phyloP scores from a whole-genome alignment of 441 rosid genomes.

The Corymbia citriodora region DNA sequence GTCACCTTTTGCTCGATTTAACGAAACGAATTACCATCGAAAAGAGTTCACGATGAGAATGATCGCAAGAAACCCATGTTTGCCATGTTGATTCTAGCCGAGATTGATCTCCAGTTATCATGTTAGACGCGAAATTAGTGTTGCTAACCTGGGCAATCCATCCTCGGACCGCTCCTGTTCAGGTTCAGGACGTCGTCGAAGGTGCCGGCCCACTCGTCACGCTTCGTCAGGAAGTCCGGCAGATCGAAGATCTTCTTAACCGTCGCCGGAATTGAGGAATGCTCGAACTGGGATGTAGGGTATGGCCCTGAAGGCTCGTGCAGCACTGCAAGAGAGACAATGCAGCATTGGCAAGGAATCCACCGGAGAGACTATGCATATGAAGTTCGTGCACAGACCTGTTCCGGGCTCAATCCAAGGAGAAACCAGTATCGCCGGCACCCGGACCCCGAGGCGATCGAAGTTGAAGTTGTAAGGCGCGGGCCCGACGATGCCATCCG shows the following conservation, averaged over 20 bases:
- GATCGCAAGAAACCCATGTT: not conserved
- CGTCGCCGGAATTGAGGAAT: conserved; percentile 8
- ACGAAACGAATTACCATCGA: not conserved
- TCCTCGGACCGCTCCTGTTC: not conserved
- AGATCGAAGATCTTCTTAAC: conserved; percentile 10
- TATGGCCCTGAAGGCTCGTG: conserved; percentile 3
- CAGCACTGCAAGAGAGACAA: not conserved
- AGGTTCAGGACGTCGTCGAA: not conserved
- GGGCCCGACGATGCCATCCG: not conserved
- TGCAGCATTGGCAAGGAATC: not conserved
- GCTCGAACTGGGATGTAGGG: conserved; percentile 1
- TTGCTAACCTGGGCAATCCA: conserved; percentile 1
- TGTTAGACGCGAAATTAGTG: not conserved
- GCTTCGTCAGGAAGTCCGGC: not conserved
- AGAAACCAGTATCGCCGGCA: not conserved
- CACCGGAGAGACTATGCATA: not conserved
- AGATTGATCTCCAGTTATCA: not conserved
- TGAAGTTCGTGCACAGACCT: not conserved
- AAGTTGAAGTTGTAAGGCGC: not conserved
- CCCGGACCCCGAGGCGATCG: not conserved
- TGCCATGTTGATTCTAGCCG: too few relatives aligned
- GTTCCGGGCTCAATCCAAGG: conserved; percentile 6
- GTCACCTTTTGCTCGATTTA: not conserved
- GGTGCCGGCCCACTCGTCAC: conserved; percentile 7
- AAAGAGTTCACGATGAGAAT: too few relatives aligned